Conservation (phyloP, 176 grass and related monocot genomes). For the Eleusine coracana region DNA sequence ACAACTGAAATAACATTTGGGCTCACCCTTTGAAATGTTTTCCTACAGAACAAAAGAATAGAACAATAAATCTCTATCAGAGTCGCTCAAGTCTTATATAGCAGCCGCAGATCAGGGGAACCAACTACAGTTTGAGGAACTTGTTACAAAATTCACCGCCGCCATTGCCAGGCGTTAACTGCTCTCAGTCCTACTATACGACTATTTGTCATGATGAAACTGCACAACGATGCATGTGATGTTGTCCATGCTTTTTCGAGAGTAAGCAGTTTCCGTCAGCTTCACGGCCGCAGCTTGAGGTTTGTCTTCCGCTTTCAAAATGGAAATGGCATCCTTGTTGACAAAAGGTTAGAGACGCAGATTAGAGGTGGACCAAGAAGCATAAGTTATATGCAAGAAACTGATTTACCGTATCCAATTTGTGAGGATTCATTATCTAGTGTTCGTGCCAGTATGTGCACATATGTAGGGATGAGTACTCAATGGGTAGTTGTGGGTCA, state of each 20-base stretch:
- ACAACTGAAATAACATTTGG: background rate
- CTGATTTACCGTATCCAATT: background rate
- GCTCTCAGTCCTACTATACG: conserved; percentile 2
- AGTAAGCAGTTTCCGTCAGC: conserved; percentile 57
- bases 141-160: background rate
- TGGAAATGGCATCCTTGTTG: conserved; percentile 59
- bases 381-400: background rate
- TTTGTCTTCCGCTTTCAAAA: conserved; percentile 55
- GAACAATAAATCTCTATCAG: background rate
- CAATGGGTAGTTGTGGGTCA: too few species aligned
- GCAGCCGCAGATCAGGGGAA: background rate
- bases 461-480: too few species aligned
- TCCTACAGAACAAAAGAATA: conserved; percentile 16
- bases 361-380: conserved; percentile 22
- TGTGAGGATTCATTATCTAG: background rate
- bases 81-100: background rate
- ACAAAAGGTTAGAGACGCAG: conserved; percentile 5
- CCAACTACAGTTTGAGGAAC: background rate
- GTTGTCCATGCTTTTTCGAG: conserved; percentile 56
- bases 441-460: background rate
- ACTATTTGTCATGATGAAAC: conserved; percentile 53
- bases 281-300: conserved; percentile 59
- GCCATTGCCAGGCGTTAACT: background rate
- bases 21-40: background rate
- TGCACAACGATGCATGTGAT: conserved; percentile 74